phyloP scores from a whole-genome alignment of 345 rosid species.

The Dovyalis caffra region DNA sequence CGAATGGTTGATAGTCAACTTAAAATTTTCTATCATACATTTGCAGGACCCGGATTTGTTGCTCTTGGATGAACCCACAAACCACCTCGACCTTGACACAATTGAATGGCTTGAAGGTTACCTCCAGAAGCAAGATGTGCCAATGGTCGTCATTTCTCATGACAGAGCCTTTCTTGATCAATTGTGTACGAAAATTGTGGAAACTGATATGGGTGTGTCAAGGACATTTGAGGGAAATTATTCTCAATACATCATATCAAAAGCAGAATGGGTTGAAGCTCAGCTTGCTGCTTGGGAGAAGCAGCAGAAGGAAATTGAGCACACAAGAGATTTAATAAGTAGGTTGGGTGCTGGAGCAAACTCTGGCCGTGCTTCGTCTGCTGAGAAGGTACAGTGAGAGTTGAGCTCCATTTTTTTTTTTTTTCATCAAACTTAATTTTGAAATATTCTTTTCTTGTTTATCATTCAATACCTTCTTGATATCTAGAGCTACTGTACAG shows the following conservation, averaged over 20 bases:
- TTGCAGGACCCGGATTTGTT: constrained; percentile 89
- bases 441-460: neutral
- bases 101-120: constrained; percentile 98
- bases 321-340: constrained; percentile 64
- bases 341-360: constrained; percentile 84
- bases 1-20: constrained; percentile 9
- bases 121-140: constrained; percentile 83
- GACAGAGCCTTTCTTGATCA: constrained; percentile 98
- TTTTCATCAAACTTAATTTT: neutral
- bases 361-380: constrained; percentile 94
- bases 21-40: neutral
- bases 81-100: constrained; percentile 94
- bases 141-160: constrained; percentile 94
- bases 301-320: constrained; percentile 87
- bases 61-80: constrained; percentile 93
- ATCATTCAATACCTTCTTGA: neutral
- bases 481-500: neutral
- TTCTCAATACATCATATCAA: constrained; percentile 71
- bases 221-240: constrained; percentile 83
- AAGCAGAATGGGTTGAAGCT: constrained; percentile 74
- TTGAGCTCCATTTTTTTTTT: neutral
- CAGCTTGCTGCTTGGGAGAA: constrained; percentile 86
- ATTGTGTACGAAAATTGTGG: constrained; percentile 91
- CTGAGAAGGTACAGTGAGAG: constrained; percentile 69
- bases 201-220: constrained; percentile 93